Evolutionary conservation across 1,284 basidiomycete species (phyloP).

Genomic region (Kalmanozyma brasiliensis): DNA sequence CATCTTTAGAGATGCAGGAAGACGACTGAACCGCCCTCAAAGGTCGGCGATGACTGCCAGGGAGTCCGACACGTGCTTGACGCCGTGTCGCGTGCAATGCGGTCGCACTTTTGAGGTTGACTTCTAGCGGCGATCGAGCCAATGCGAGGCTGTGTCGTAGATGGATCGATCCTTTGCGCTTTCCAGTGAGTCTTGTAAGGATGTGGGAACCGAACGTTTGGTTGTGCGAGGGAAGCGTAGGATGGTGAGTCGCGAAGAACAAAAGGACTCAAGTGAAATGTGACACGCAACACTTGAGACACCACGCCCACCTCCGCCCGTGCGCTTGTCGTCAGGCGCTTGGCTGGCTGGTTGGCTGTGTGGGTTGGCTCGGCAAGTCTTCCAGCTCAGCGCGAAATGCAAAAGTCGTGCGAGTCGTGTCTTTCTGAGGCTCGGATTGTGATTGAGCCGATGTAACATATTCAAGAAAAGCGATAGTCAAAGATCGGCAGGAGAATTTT

Average conservation of each 20-base stretch:
- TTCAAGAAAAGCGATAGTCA: too few species aligned
- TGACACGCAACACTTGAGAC: conserved; percentile 5
- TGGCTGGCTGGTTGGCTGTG: conserved; percentile 1
- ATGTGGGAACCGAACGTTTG: neutral
- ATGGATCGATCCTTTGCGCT: too few species aligned
- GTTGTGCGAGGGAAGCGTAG: neutral
- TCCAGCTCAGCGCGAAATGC: conserved; percentile 7
- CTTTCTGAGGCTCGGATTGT: too few species aligned
- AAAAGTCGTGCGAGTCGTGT: neutral
- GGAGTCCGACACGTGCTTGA: too few species aligned
- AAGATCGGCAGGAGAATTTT: too few species aligned
- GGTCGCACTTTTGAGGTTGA: too few species aligned
- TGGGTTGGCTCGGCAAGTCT: conserved; percentile 3
- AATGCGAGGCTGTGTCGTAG: too few species aligned
- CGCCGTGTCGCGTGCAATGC: too few species aligned
- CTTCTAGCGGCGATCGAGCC: neutral
- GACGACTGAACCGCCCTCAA: neutral
- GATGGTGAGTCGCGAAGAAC: conserved; percentile 2
- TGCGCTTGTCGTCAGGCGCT: conserved; percentile 12
- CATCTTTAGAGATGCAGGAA: conserved; percentile 1
- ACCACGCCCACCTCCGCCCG: conserved; percentile 7
- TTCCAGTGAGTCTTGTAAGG: too few species aligned
- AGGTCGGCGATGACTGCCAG: too few species aligned
- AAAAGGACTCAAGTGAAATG: neutral
- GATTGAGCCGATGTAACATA: too few species aligned